These are phyloP conservation scores for Berkeleyomyces basicola DNA, from an alignment of 2,329 filamentous ascomycete genomes.

Conservation along the genomic window DNA sequence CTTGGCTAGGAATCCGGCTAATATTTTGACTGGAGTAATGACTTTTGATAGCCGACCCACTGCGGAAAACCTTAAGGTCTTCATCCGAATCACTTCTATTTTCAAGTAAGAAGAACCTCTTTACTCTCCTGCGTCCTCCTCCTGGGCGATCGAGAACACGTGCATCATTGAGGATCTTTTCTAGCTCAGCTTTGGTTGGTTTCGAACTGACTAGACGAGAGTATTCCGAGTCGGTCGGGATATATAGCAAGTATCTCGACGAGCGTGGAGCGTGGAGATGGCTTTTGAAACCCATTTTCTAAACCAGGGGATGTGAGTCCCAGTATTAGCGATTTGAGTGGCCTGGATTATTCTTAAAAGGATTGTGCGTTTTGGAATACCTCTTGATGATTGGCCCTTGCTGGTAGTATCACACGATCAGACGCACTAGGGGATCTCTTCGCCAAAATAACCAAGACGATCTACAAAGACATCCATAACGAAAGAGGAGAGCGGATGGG, in stretches of 20 bases:
- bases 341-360: background rate
- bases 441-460: background rate
- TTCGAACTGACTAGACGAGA: slow-evolving; percentile 7
- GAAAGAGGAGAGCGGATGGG: background rate
- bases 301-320: background rate
- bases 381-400: background rate
- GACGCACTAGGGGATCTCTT: background rate
- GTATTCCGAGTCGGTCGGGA: slow-evolving; percentile 11
- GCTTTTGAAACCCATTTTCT: background rate
- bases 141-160: slow-evolving; percentile 5
- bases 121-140: slow-evolving; percentile 4
- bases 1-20: background rate
- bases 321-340: background rate
- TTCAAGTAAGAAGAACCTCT: slow-evolving; percentile 10
- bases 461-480: background rate
- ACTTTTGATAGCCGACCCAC: background rate
- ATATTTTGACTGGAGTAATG: background rate
- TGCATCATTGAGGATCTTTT: slow-evolving; percentile 3
- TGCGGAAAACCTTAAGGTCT: background rate
- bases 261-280: background rate
- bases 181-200: slow-evolving; percentile 5
- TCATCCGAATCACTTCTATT: background rate
- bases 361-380: background rate
- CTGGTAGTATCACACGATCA: background rate
- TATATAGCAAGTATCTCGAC: slow-evolving; percentile 9